Percentiles rank a stretch among this genome's conserved stretches.
Conservation (phyloP, 1,139 yeast genomes). For the Yarrowia galli region DNA sequence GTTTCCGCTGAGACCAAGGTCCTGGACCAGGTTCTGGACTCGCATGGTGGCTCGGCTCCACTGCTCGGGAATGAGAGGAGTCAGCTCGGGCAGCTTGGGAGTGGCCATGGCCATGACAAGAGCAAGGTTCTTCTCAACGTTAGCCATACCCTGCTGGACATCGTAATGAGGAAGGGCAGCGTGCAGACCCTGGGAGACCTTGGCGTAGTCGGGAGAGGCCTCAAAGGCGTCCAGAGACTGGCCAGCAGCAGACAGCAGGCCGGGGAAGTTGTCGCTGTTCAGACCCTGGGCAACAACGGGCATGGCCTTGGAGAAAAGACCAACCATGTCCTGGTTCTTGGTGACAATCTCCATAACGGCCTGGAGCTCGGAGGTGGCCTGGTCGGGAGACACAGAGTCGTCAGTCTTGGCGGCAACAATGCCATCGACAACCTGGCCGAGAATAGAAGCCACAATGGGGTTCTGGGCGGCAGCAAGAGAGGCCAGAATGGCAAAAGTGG, state of each 20-base stretch:
- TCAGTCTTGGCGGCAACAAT: conserved; percentile 37
- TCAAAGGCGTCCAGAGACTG: conserved; percentile 27
- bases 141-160: conserved; percentile 15
- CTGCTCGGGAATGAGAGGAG: conserved; percentile 17
- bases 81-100: conserved; percentile 21
- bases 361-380: conserved; percentile 36
- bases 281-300: conserved; percentile 24
- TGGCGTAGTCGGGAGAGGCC: conserved; percentile 36
- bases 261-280: conserved; percentile 19
- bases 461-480: conserved; percentile 37
- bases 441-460: conserved; percentile 30
- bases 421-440: conserved; percentile 27
- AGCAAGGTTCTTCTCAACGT: conserved; percentile 17
- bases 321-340: conserved; percentile 29
- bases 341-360: conserved; percentile 27
- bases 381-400: conserved; percentile 20
- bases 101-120: conserved; percentile 7
- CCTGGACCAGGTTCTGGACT: conserved; percentile 15
- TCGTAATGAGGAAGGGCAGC: conserved; percentile 31
- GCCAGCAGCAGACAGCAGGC: conserved; percentile 30
- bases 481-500: conserved; percentile 29
- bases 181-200: conserved; percentile 16
- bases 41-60: conserved; percentile 34
- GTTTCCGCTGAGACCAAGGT: conserved; percentile 23
- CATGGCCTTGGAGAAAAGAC: conserved; percentile 31